phyloP scores from a whole-genome alignment of 176 grass and related monocot genomes.

The Aegilops tauschii region DNA sequence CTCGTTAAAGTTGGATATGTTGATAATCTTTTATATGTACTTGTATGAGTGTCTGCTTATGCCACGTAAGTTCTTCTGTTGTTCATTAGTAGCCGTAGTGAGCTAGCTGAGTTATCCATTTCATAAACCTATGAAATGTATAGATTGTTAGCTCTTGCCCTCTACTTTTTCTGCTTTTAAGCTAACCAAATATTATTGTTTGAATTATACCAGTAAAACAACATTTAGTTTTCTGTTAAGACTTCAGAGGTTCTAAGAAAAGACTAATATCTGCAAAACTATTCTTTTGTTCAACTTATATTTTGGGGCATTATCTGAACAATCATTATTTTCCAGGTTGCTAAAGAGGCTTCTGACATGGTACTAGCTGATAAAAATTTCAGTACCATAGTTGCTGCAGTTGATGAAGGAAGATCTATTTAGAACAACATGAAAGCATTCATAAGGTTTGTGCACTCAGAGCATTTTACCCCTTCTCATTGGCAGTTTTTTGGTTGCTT shows the following conservation, averaged over 20 bases:
- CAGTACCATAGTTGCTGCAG: slow-evolving; percentile 84
- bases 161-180: neutral
- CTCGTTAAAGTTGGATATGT: no score
- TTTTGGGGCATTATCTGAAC: neutral
- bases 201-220: neutral
- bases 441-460: no score
- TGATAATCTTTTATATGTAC: no score
- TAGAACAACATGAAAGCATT: slow-evolving; percentile 74
- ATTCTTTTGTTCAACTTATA: neutral
- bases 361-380: slow-evolving; percentile 97
- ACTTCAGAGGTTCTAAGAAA: neutral
- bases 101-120: neutral
- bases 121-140: neutral
- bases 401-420: slow-evolving; percentile 95
- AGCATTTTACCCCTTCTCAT: no score
- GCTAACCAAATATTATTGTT: neutral
- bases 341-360: slow-evolving; percentile 97
- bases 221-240: neutral
- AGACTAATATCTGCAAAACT: neutral
- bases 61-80: neutral
- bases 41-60: no score
- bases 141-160: neutral
- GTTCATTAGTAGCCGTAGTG: neutral
- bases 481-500: no score
- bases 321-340: slow-evolving; percentile 41